Evolutionary conservation across 2,329 filamentous ascomycete species (phyloP).

Genomic region (Huntiella abstrusa): DNA sequence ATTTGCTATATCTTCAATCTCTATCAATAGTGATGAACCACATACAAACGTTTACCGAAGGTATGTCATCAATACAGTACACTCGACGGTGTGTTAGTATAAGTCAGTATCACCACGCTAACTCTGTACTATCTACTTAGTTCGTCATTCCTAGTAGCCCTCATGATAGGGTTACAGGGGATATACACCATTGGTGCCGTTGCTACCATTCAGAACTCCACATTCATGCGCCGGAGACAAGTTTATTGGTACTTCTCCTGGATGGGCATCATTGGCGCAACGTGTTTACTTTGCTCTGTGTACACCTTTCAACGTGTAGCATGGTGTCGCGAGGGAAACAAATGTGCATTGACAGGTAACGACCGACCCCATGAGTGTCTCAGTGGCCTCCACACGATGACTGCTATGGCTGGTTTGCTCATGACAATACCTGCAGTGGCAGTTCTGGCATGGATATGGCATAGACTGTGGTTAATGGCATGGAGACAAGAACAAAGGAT

Average conservation of each 20-base stretch:
- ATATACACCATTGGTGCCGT: conserved; percentile 1
- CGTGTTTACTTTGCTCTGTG: neutral
- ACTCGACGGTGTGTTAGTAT: neutral
- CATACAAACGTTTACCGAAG: neutral
- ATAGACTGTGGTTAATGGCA: neutral
- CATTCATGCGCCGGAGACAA: neutral
- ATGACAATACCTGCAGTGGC: neutral
- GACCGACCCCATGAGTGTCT: conserved; percentile 4
- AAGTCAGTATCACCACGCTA: neutral
- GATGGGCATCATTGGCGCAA: neutral
- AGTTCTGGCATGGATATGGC: neutral
- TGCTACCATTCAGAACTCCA: neutral
- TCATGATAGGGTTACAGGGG: conserved; percentile 2
- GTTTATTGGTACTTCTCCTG: conserved; percentile 1
- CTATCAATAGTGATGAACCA: conserved; percentile 2
- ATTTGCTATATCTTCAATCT: conserved; percentile 4
- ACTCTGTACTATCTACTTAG: neutral
- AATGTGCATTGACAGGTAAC: neutral
- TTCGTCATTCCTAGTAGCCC: conserved; percentile 5
- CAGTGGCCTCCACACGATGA: neutral
- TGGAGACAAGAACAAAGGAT: neutral
- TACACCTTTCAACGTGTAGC: conserved; percentile 5
- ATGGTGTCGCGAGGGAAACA: neutral
- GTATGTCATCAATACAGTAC: neutral
- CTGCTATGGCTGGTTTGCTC: conserved; percentile 4